phyloP scores from a whole-genome alignment of 208 protist species.

The Leishmania lainsoni region DNA sequence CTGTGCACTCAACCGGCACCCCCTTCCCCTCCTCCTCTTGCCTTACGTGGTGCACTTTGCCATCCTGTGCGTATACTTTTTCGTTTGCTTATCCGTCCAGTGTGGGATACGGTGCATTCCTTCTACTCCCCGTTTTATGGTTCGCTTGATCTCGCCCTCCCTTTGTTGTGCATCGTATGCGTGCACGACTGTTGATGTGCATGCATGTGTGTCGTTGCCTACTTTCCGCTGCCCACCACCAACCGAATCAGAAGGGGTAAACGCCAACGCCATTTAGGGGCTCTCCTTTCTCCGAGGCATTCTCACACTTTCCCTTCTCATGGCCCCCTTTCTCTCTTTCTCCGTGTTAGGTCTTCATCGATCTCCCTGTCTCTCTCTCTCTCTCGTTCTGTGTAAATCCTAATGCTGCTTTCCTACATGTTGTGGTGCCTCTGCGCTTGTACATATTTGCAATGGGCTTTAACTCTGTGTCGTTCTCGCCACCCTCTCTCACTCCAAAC shows the following conservation, averaged over 20 bases:
- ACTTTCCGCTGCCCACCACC: not conserved
- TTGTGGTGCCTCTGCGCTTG: not conserved
- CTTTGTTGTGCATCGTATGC: not conserved
- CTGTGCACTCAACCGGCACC: not conserved
- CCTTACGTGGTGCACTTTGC: not conserved
- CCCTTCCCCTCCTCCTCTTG: not conserved
- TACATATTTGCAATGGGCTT: not conserved
- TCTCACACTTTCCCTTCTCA: not conserved
- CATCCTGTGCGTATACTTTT: not conserved
- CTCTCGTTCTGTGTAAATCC: not conserved
- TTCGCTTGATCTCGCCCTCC: not conserved
- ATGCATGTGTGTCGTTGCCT: not conserved
- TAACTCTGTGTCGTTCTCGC: not conserved
- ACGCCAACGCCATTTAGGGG: too few species aligned
- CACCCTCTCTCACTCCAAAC: too few species aligned
- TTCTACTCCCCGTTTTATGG: not conserved
- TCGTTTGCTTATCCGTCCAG: not conserved
- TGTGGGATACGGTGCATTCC: not conserved
- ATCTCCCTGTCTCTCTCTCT: not conserved
- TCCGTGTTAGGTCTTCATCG: not conserved
- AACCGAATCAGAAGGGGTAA: too few species aligned
- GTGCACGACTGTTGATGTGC: too few species aligned
- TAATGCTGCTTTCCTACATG: not conserved
- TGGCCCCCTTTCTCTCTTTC: not conserved
- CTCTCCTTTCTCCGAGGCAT: not conserved